Conservation (phyloP, 176 grass and related monocot genomes). For the Elymus sibiricus region DNA sequence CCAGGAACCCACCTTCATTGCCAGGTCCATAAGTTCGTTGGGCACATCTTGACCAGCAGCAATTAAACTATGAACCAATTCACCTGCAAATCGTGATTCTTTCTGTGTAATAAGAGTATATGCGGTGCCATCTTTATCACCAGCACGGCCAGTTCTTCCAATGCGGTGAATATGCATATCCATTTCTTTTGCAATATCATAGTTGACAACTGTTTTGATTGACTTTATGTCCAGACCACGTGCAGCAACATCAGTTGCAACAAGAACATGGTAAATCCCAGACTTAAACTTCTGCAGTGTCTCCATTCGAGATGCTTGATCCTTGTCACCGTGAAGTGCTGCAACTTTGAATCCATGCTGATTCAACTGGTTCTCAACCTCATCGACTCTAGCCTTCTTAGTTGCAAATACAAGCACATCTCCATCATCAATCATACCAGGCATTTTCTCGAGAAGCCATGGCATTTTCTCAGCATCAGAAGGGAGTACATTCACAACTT, state of each 20-base stretch:
- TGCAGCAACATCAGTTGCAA: constrained; percentile 98
- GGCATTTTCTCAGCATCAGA: constrained; percentile 95
- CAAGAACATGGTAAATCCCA: constrained; percentile 88
- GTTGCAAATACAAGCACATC: constrained; percentile 94
- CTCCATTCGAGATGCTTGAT: constrained; percentile 94
- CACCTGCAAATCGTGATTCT: constrained; percentile 88
- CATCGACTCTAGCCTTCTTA: constrained; percentile 89
- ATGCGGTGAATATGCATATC: constrained; percentile 99
- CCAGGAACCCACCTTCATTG: constrained; percentile 85
- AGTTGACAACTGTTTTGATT: constrained; percentile 98
- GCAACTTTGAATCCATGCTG: constrained; percentile 85
- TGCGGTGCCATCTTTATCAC: constrained; percentile 97
- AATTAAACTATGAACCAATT: constrained; percentile 88
- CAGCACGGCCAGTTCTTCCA: constrained; percentile 90
- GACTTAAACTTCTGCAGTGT: constrained; percentile 92
- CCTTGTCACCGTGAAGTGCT: constrained; percentile 96
- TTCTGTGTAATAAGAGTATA: constrained; percentile 90
- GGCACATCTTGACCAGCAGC: constrained; percentile 84
- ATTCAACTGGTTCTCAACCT: constrained; percentile 80
- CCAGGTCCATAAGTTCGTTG: constrained; percentile 85
- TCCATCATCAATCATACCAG: constrained; percentile 91
- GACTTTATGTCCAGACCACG: constrained; percentile 98
- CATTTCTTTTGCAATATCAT: constrained; percentile 95
- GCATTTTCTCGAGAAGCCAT: constrained; percentile 83
- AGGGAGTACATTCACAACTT: constrained; percentile 90